A percentile compares a stretch with the other conserved stretches of the same genome.
phyloP scores from a whole-genome alignment of 2,329 filamentous ascomycete species.

The Trichophyton verrucosum region DNA sequence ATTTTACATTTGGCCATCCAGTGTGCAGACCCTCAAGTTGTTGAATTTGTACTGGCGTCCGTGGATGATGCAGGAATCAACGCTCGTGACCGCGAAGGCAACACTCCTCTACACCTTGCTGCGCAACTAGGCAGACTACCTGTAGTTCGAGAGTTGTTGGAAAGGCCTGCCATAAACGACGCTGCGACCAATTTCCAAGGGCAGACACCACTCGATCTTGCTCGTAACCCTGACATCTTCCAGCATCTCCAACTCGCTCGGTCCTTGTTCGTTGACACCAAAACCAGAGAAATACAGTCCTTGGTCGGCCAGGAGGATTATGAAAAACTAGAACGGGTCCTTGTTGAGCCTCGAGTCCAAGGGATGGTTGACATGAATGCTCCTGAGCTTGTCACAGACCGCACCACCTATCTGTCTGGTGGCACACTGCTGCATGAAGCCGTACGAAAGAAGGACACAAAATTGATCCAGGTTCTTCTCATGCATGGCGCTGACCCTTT shows the following conservation, averaged over 20 bases:
- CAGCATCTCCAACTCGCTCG: constrained; percentile 84
- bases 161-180: constrained; percentile 76
- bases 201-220: constrained; percentile 74
- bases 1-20: constrained; percentile 90
- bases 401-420: constrained; percentile 63
- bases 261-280: constrained; percentile 78
- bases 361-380: constrained; percentile 86
- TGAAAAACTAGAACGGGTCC: constrained; percentile 60
- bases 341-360: constrained; percentile 76
- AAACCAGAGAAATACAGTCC: constrained; percentile 71
- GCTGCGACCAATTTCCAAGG: constrained; percentile 72
- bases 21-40: constrained; percentile 81
- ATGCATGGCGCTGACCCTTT: constrained; percentile 95
- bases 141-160: constrained; percentile 71
- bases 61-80: constrained; percentile 70
- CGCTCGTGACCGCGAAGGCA: constrained; percentile 81
- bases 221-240: constrained; percentile 87
- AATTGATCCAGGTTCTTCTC: constrained; percentile 77
- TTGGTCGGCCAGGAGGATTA: constrained; percentile 64
- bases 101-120: constrained; percentile 82
- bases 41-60: constrained; percentile 81
- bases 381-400: constrained; percentile 73
- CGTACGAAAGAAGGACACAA: constrained; percentile 71
- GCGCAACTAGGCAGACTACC: constrained; percentile 67
- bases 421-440: constrained; percentile 90